Base-by-base conservation (phyloP, 345 rosid species). In the Sisymbrium irio region DNA sequence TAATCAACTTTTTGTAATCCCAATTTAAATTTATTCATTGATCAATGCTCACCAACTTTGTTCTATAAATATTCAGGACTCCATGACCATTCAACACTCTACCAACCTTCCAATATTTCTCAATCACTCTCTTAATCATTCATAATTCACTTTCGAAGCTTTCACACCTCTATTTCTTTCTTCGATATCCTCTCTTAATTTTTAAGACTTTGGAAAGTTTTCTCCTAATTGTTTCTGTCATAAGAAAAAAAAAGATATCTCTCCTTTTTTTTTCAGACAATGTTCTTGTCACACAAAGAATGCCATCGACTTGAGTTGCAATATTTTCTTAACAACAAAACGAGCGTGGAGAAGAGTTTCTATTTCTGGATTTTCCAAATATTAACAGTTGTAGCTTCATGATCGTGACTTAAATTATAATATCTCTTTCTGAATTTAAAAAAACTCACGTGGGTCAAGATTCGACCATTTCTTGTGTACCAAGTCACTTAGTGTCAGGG, bases 341-440 rank as follows among this genome's bases (percentile, higher is more conserved):
- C 87, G 9, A 74, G 72, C 6, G 89, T 91, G 32, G 82, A 79
- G 62, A 86, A 89, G 79, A 86, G 88, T 81, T 91, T 89, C 68
- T 88, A 89, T 61, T 94, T 94, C 65, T 89, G 98, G 96, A 91
- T 93, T 75, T 91, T 91, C 65, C 95, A 88, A 74, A 85, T 89
- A 84, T 88, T 68, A 86, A 80, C 80, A 80, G 86, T 72, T 82
- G 65, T 77, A 70, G 41, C 28, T 70, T 39, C 37, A n/a, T 37
- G 4, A 69, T 39, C 28, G 45, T 46, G 9, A 69, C 71, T 19
- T 51, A 9, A 33, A 6, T 11, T 32, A 11, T 18, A 30, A 50
- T 13, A 36, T 58, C 37, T 1, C 19, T 35, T 46, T 65, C 33
- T 32, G 56, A 12, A 15, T 60, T 6, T 30, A 30, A 30, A 3